Evolutionary conservation across 2,329 filamentous ascomycete genomes (phyloP).

Genomic region (Rhinocladiella mackenziei): DNA sequence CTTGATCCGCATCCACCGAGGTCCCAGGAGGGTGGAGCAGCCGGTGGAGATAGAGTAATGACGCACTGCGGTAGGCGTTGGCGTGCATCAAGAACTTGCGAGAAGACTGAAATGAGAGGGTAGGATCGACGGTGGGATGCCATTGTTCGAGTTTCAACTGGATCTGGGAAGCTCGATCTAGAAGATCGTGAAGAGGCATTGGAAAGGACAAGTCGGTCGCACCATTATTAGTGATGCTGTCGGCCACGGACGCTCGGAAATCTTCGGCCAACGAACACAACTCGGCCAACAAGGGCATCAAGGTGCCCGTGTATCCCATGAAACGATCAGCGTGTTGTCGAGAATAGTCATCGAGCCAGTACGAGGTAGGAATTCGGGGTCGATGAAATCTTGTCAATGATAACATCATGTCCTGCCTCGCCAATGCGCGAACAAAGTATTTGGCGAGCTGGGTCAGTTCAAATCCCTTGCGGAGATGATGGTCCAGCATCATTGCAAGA

Average conservation of each 20-base stretch:
- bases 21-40: constrained; percentile 29
- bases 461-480: constrained; percentile 27
- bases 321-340: constrained; percentile 31
- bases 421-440: constrained; percentile 35
- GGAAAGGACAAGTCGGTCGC: neutral
- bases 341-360: constrained; percentile 32
- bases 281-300: constrained; percentile 34
- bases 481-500: constrained; percentile 24
- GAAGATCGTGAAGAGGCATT: neutral
- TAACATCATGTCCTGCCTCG: constrained; percentile 34
- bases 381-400: constrained; percentile 30
- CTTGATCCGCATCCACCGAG: constrained; percentile 26
- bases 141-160: constrained; percentile 19
- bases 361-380: constrained; percentile 27
- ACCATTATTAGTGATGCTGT: neutral
- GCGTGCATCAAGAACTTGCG: constrained; percentile 33
- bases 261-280: constrained; percentile 33
- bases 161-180: constrained; percentile 7
- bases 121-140: constrained; percentile 28
- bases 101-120: constrained; percentile 29
- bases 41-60: constrained; percentile 32
- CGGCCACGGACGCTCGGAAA: constrained; percentile 12
- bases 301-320: constrained; percentile 33
- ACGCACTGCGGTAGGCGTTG: constrained; percentile 30
- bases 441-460: constrained; percentile 31